These are phyloP conservation scores for Fusarium anguioides DNA, from an alignment of 2,329 filamentous ascomycete genomes.

Conservation along the genomic window DNA sequence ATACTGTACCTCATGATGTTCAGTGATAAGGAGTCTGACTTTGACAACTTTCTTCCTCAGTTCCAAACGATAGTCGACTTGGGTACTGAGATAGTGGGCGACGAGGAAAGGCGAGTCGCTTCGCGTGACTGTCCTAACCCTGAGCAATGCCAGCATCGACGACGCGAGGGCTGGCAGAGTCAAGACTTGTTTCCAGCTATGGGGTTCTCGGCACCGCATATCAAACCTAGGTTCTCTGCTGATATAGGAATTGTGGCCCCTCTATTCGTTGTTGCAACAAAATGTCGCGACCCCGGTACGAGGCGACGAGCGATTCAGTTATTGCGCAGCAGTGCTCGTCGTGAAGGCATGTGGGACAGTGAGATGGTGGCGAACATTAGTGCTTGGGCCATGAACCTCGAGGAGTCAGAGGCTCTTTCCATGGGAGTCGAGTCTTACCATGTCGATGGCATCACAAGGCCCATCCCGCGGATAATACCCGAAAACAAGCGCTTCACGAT, in stretches of 20 bases:
- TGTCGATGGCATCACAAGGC: conserved; percentile 11
- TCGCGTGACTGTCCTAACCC: conserved; percentile 58
- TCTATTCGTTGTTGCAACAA: conserved; percentile 73
- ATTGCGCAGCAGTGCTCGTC: conserved; percentile 67
- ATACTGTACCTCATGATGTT: conserved; percentile 71
- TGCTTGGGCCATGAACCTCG: conserved; percentile 65
- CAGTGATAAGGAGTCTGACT: conserved; percentile 67
- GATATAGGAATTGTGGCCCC: conserved; percentile 73
- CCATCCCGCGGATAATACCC: conserved; percentile 53
- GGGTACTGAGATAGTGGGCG: conserved; percentile 68
- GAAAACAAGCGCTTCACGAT: conserved; percentile 68
- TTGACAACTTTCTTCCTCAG: conserved; percentile 63
- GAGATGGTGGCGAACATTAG: conserved; percentile 66
- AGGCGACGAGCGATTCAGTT: conserved; percentile 71
- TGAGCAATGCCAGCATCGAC: conserved; percentile 56
- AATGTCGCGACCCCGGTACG: conserved; percentile 68
- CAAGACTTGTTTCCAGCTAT: conserved; percentile 53
- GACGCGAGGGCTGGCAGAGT: conserved; percentile 24
- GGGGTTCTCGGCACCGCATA: conserved; percentile 60
- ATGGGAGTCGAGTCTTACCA: conserved; percentile 27
- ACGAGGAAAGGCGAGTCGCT: conserved; percentile 64
- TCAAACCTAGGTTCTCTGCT: conserved; percentile 72
- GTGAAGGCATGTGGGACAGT: conserved; percentile 78
- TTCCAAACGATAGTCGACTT: conserved; percentile 68
- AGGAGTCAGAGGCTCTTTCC: conserved; percentile 59